Evolutionary conservation across 2,329 filamentous ascomycete genomes (phyloP).

Genomic region (Aspergillus ruber): DNA sequence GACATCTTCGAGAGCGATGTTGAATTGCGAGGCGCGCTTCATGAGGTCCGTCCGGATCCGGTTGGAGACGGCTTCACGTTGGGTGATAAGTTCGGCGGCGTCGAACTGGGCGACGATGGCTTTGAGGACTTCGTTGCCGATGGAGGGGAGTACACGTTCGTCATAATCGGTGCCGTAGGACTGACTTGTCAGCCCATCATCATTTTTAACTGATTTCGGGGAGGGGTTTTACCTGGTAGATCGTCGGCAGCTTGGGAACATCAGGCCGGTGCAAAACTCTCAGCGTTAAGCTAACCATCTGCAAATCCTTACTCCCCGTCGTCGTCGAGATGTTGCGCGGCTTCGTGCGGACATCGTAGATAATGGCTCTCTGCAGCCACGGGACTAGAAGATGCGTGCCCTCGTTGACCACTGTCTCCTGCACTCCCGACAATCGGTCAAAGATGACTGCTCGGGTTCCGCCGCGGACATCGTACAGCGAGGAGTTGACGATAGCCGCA

Average conservation of each 20-base stretch:
- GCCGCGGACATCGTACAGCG: conserved; percentile 95
- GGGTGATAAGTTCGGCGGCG: conserved; percentile 95
- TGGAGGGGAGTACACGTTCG: conserved; percentile 94
- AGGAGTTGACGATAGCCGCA: conserved; percentile 63
- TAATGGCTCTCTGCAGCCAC: conserved; percentile 89
- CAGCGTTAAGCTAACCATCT: conserved; percentile 98
- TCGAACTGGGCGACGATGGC: conserved; percentile 98
- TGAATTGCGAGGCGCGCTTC: conserved; percentile 91
- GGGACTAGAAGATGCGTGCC: conserved; percentile 95
- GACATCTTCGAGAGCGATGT: conserved; percentile 97
- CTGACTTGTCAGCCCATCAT: conserved; percentile 41
- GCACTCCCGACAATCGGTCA: conserved; percentile 85
- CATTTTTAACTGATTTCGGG: background rate
- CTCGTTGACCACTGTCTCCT: conserved; percentile 87
- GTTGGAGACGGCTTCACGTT: conserved; percentile 93
- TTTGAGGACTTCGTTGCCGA: conserved; percentile 99
- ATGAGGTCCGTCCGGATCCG: conserved; percentile 89
- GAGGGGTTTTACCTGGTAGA: conserved; percentile 73
- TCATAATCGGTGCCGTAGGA: conserved; percentile 98
- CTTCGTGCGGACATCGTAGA: conserved; percentile 96
- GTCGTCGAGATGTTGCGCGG: conserved; percentile 96
- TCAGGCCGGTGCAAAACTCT: conserved; percentile 92
- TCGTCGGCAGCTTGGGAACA: conserved; percentile 86
- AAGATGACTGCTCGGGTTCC: conserved; percentile 96
- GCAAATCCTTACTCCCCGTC: conserved; percentile 95